Base-by-base conservation (phyloP, 129 eudicot genomes). In the Cynara cardunculus region DNA sequence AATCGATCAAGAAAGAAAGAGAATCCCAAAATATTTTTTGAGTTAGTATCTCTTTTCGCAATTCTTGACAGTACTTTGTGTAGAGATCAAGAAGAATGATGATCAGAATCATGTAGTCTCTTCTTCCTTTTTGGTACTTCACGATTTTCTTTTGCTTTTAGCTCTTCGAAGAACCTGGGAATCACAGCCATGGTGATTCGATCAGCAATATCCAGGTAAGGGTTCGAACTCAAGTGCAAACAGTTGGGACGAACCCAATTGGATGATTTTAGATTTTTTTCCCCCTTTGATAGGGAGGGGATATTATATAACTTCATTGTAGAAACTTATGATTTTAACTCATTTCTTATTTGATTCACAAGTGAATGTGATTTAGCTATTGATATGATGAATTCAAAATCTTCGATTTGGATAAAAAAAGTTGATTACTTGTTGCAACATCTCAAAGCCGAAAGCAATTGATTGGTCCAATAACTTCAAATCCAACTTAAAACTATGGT, bases 301-400 rank as follows among this genome's bases (percentile, higher is more conserved):
- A 11, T 41, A 41, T 41, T 11, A 41, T 41, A 41, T 41, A 18
- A 70, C 2, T 56, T 76, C 62, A 21, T 32, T 83, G 82, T 77
- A 83, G 78, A 83, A 83, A 83, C 82, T 83, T 83, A 77, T 83
- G 82, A 62, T 34, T 83, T 37, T 59, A 77, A 72, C 67, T 32
- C 27, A 71, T 59, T 19, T 83, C 61, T 77, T 83, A 77, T 77
- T 77, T 44, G 64, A 70, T 72, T 72, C 44, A 72, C 69, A 77
- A 56, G 73, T 70, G 70, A 59, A 77, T 83, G 85, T 31, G 64
- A 75, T 82, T 75, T 69, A 75, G 85, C 77, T 59, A 75, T 53
- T 75, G 8, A 1, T 1, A 10, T 82, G 44, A 56, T 82, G 9
- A 8, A 21, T 81, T 65, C 24, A 39, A 74, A 74, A 24, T 73